phyloP scores from a whole-genome alignment of 805 yeast genomes.

The Kodamaea kaohsiungensis region DNA sequence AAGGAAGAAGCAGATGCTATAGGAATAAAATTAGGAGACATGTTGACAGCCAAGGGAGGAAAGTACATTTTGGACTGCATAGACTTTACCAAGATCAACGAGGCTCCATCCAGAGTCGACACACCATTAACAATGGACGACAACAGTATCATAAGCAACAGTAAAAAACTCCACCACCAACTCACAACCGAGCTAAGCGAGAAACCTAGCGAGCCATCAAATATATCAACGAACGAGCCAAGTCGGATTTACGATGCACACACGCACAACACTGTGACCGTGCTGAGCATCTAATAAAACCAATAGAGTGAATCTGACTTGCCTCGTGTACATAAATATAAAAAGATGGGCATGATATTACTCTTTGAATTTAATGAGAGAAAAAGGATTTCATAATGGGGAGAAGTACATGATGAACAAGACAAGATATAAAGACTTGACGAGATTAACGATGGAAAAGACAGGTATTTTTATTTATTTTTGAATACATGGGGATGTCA shows the following conservation, averaged over 20 bases:
- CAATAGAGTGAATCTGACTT: background rate
- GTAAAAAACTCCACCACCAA: background rate
- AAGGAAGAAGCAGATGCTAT: conserved; percentile 65
- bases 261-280: background rate
- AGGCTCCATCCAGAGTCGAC: conserved; percentile 15
- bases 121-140: background rate
- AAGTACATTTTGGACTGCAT: conserved; percentile 78
- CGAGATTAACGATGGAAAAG: no score
- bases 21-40: conserved; percentile 70
- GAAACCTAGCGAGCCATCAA: background rate
- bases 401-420: no score
- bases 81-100: conserved; percentile 64
- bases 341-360: background rate
- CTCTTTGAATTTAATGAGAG: background rate
- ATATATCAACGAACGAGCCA: background rate
- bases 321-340: background rate
- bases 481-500: no score
- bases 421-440: no score
- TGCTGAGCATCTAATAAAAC: background rate
- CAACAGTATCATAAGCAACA: background rate
- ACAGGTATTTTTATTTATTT: no score
- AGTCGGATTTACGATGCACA: background rate
- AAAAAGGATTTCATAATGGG: background rate
- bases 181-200: background rate
- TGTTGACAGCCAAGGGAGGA: conserved; percentile 75